Base-by-base conservation (phyloP, 257 asterid genomes). In the Forsythia viridissima region DNA sequence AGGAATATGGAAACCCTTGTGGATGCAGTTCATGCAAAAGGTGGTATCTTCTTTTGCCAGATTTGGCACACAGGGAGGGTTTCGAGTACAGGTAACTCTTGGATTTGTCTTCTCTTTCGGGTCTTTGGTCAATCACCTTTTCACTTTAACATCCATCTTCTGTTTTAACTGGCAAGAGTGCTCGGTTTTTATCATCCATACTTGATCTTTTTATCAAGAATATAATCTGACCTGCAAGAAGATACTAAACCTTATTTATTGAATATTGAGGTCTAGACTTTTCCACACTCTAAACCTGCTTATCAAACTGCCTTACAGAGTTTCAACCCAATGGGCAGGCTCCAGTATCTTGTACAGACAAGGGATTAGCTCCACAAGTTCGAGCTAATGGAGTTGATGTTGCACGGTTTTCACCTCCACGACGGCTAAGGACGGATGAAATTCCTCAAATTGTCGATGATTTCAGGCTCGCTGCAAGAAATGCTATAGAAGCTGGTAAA, bases 401-500 rank as follows among this genome's bases (percentile, higher is more conserved):
- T 44, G 88, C 74, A 0, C 78, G 5, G 5, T 89, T 85, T 77
- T 69, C 97, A 24, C 90, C 94, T 74, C 97, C 97, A 38, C 89
- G 90, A 6, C 88, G 92, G 24, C 80, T 93, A 16, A 78, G 76
- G 30, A 85, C 91, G 0, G 86, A 91, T 20, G 98, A 93, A 84
- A 88, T 91, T 65, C 95, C 92, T 68, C 86, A 68, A 72, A 83
- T 93, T 48, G 87, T 90, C 69, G 69, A 89, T 63, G 90, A 93
- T 84, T 93, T 91, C 81, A 89, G 89, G 84, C 76, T 84, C 74
- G 97, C 97, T 72, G 97, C 94, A 13, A 87, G 91, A 57, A 93
- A 93, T 84, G 98, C 97, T 71, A 80, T 89, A 3, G 92, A 91
- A 82, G 98, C 97, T 57, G 97, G 98, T 91, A 83, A 8, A 41